These are phyloP conservation scores for Hypoxylon subgilvum DNA, from an alignment of 495 filamentous ascomycete genomes.

Conservation along the genomic window DNA sequence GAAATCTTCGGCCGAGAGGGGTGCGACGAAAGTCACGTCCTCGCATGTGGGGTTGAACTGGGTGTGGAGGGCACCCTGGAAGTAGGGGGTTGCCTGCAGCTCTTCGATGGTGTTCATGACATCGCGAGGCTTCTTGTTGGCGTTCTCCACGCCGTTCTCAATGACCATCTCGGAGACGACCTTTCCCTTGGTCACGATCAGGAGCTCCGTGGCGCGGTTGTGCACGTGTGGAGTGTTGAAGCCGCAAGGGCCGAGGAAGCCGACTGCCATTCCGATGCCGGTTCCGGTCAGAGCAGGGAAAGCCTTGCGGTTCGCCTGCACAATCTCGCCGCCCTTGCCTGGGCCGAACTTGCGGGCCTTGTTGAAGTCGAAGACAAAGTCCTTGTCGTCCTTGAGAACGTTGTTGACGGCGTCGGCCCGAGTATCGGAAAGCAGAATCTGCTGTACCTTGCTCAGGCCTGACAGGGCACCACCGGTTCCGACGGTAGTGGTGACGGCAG, in stretches of 20 bases:
- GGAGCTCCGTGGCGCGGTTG: conserved; percentile 52
- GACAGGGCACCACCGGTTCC: conserved; percentile 1
- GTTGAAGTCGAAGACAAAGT: conserved; percentile 52
- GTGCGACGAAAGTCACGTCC: conserved; percentile 55
- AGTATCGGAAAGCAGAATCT: conserved; percentile 35
- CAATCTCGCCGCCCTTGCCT: conserved; percentile 46
- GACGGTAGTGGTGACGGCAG: neutral
- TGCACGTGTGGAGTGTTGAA: conserved; percentile 58
- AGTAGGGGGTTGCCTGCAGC: conserved; percentile 57
- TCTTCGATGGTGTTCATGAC: conserved; percentile 46
- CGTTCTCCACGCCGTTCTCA: conserved; percentile 52
- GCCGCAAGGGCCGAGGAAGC: conserved; percentile 54
- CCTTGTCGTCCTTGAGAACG: conserved; percentile 38
- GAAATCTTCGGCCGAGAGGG: conserved; percentile 56
- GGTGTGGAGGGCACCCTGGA: conserved; percentile 57
- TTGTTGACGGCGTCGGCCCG: conserved; percentile 39
- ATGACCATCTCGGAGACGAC: conserved; percentile 55
- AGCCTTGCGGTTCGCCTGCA: conserved; percentile 46
- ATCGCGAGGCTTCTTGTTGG: conserved; percentile 27
- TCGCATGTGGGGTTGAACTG: conserved; percentile 62
- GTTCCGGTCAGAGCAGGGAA: conserved; percentile 52
- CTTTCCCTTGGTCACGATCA: conserved; percentile 50
- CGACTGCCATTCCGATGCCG: conserved; percentile 44
- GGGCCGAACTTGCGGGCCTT: conserved; percentile 32
- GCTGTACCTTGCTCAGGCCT: conserved; percentile 31